phyloP scores from a whole-genome alignment of 202 grass and related monocot genomes.

The Schoenoplectus tabernaemontani region DNA sequence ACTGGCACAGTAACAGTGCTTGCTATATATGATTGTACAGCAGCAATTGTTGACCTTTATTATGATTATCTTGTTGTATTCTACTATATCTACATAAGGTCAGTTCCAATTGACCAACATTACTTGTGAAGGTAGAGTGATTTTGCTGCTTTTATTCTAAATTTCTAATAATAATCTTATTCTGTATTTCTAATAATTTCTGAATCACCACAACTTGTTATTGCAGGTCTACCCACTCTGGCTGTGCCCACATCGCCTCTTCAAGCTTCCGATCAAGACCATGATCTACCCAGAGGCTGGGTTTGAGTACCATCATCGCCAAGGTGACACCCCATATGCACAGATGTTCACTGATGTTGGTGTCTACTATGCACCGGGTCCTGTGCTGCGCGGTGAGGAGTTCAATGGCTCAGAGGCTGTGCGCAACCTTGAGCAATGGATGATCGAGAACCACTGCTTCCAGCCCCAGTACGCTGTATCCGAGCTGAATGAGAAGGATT shows the following conservation, averaged over 20 bases:
- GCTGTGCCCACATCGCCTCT: slow-evolving; percentile 81
- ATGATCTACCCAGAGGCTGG: slow-evolving; percentile 78
- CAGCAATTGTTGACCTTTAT: background rate
- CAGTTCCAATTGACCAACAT: background rate
- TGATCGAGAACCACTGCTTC: slow-evolving; percentile 82
- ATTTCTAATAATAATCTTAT: too few relatives aligned
- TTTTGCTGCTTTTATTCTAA: background rate
- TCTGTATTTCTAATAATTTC: too few relatives aligned
- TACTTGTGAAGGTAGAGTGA: background rate
- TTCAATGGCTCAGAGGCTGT: slow-evolving; percentile 57
- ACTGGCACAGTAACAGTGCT: background rate
- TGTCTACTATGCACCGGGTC: slow-evolving; percentile 63
- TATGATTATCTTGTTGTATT: background rate
- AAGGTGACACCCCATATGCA: slow-evolving; percentile 67
- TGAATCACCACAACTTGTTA: background rate
- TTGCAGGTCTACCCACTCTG: slow-evolving; percentile 72
- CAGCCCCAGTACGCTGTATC: slow-evolving; percentile 86
- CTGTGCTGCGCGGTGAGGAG: slow-evolving; percentile 52
- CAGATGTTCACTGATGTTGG: slow-evolving; percentile 90
- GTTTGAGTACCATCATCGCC: slow-evolving; percentile 66
- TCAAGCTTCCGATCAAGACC: slow-evolving; percentile 77
- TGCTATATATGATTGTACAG: background rate
- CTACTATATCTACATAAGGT: background rate
- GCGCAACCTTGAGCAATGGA: slow-evolving; percentile 59
- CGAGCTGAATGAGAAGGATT: slow-evolving; percentile 84